Base-by-base conservation (phyloP, 768 basidiomycete species). In the Wakefieldia striispora region DNA sequence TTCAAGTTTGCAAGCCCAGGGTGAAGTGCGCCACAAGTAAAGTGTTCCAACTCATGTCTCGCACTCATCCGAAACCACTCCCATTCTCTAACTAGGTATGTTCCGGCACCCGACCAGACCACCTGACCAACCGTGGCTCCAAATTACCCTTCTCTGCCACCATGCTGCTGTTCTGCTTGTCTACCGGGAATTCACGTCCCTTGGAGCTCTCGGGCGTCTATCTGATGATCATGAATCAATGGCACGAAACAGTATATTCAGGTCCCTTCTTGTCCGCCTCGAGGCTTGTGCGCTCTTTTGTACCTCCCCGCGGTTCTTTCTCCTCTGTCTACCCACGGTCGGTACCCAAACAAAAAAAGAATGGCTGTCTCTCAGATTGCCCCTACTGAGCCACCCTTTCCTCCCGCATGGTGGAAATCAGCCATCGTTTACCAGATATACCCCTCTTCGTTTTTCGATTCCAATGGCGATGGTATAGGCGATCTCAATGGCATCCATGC, bases 401-500 rank as follows among this genome's bases (percentile, higher is more conserved):
- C 64, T 38, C 64, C 62, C 19, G 50, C 62, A 5, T 84, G 82
- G 81, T 84, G 81, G 81, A 83, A 83, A 57, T 71, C 73, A 16
- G 76, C 76, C 3, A 62, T 74, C 26, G 70, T 86, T 19, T 85
- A 85, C 67, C 84, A 86, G 64, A 84, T 88, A 62, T 86, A 86
- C 60, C 85, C 85, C 2, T 69, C 79, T 44, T 86, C 83, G 0
- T 88, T 86, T 72, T 76, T 72, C 46, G 86, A 88, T 59, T 79
- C 83, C n/a, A 86, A 83, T 51, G 83, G 80, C 1, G 82, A 84
- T 61, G 87, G 85, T 0, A 63, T 80, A 34, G 86, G 87, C 11
- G 86, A 88, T 63, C 73, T 91, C 33, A 76, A 74, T 20, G 86
- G 87, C 14, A 86, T 91, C 50, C 58, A 68, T 21, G 60, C 71